Conservation (phyloP, 139 green algal genomes). For the Chlamydomonas incerta region DNA sequence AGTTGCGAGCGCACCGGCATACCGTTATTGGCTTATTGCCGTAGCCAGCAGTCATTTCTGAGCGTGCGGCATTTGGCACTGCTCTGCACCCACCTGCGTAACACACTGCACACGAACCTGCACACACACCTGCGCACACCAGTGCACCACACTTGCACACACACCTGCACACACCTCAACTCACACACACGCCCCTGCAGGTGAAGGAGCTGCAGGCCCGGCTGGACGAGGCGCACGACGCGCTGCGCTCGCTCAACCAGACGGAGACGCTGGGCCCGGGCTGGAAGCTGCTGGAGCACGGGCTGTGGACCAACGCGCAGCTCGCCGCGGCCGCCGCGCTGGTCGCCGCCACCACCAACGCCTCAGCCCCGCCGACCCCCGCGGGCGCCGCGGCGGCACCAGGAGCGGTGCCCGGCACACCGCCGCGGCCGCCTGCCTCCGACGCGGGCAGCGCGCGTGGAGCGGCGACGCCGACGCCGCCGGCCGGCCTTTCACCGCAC, state of each 20-base stretch:
- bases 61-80: no score
- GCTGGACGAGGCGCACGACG: neutral
- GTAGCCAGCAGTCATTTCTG: no score
- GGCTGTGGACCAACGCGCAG: neutral
- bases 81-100: no score
- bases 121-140: neutral
- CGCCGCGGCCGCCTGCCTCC: no score
- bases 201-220: neutral
- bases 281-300: constrained; percentile 12
- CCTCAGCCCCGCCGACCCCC: neutral
- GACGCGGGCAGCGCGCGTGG: no score
- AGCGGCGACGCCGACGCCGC: no score
- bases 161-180: no score
- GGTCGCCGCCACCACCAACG: neutral
- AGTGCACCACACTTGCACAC: neutral
- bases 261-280: neutral
- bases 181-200: no score
- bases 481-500: no score
- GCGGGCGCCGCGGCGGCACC: neutral
- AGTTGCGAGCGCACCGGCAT: no score
- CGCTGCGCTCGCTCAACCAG: constrained; percentile 26
- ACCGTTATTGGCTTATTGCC: no score
- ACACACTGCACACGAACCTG: no score
- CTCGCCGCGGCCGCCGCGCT: neutral
- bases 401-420: neutral